Evolutionary conservation across 345 rosid genomes (phyloP), one percentile per base, ranked within the genome.

Genomic region (Jatropha curcas): DNA sequence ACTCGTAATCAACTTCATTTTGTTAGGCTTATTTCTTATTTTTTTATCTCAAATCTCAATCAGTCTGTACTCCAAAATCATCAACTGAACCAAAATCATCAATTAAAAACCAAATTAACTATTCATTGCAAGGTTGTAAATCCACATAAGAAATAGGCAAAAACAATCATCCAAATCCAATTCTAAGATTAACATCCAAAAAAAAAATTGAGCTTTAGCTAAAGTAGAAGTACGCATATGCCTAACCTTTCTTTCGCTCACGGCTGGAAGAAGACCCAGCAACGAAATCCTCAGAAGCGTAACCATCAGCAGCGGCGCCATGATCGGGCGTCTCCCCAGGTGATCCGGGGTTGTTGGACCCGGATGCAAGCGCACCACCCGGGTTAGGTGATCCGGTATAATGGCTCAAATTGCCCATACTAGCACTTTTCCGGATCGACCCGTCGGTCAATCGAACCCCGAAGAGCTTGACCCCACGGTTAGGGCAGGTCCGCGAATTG

Each of bases 231-330:
- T 1, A 62, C 2, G 1, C 9, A 20, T 22, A 48, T 1, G 1
- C 17, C 71, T 43, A 66, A 95, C 99, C 97, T 91, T 89, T 92
- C 86, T 95, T 95, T 65, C 97, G 86, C 78, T 95, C 96, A 43
- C 98, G 91, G 80, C 94, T 87, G 7, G 98, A 89, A 31, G 98
- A 88, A 50, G 98, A 92, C 24, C 98, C 99, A 31, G 97, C 84
- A 66, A 95, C 96, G 67, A 91, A 91, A 78, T 95, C 99, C 80
- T 95, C 99, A 4, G 98, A 95, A 67, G 97, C 98, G 59, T 92
- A 95, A 4, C 99, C 98, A 65, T 86, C 93, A 10, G 85, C 88
- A 17, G 69, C 80, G 51, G 82, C 89, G 6, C 74, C 81, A 76
- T 91, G 98, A 85, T 92, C 98, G 34, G 87, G 89, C 39, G 73